These are phyloP conservation scores for Mayamaea pseudoterrestris DNA, from an alignment of 108 stramenopile genomes.

Conservation along the genomic window DNA sequence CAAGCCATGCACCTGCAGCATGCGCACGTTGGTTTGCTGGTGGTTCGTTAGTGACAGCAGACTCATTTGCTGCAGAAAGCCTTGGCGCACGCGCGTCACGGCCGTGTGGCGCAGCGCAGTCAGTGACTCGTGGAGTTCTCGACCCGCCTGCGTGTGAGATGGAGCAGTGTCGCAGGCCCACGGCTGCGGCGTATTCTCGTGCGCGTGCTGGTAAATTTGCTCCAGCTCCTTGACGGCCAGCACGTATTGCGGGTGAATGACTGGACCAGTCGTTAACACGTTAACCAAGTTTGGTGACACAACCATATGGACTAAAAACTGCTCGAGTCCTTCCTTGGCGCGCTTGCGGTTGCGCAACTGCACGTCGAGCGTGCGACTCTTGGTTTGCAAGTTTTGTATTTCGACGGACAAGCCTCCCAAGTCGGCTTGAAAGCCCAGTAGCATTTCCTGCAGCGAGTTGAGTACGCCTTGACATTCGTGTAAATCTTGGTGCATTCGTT, in stretches of 20 bases:
- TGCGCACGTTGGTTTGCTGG: conserved; percentile 91
- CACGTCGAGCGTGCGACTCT: conserved; percentile 70
- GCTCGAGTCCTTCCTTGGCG: conserved; percentile 80
- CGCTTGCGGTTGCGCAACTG: conserved; percentile 85
- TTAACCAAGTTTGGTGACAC: conserved; percentile 77
- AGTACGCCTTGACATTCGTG: conserved; percentile 88
- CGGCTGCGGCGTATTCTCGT: conserved; percentile 29
- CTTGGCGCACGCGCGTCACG: conserved; percentile 73
- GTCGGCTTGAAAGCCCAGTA: conserved; percentile 97
- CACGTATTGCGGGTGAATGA: conserved; percentile 81
- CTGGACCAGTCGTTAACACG: conserved; percentile 78
- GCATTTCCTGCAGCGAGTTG: conserved; percentile 91
- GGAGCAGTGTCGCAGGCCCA: conserved; percentile 52
- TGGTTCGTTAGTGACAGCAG: conserved; percentile 49
- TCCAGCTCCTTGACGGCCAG: conserved; percentile 85
- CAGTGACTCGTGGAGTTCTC: conserved; percentile 84
- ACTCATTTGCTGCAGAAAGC: conserved; percentile 76
- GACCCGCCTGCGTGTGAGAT: conserved; percentile 72
- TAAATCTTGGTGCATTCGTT: conserved; percentile 61
- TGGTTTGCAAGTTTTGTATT: conserved; percentile 91
- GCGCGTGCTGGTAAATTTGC: conserved; percentile 71
- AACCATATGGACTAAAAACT: conserved; percentile 85
- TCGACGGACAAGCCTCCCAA: conserved; percentile 93
- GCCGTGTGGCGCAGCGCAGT: conserved; percentile 78
- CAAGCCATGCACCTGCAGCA: conserved; percentile 89